Percentiles rank a stretch among this genome's conserved stretches.
phyloP scores from a whole-genome alignment of 2,329 filamentous ascomycete species.

The Fusarium aywerte region DNA sequence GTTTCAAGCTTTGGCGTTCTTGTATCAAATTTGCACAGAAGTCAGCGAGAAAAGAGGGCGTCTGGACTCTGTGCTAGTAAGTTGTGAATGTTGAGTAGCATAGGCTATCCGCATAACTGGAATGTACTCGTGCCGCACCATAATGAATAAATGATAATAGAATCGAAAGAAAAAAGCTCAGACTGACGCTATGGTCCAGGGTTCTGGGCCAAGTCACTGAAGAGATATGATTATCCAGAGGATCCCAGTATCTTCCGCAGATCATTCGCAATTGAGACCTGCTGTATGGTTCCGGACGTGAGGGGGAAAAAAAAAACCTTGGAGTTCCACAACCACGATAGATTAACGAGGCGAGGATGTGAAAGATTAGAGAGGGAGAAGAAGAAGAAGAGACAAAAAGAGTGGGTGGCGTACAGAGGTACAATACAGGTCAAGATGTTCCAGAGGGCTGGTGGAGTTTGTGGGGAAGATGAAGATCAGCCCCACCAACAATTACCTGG shows the following conservation, averaged over 20 bases:
- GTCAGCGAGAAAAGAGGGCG: background rate
- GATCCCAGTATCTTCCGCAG: conserved; percentile 6
- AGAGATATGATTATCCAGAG: background rate
- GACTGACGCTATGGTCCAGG: background rate
- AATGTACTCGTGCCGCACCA: background rate
- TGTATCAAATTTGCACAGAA: conserved; percentile 20
- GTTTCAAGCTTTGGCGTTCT: conserved; percentile 21
- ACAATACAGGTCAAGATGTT: background rate
- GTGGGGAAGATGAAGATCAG: background rate
- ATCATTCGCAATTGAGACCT: background rate
- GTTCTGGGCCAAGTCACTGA: background rate
- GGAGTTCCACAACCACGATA: background rate
- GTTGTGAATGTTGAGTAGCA: background rate
- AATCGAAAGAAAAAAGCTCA: background rate
- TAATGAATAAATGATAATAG: background rate
- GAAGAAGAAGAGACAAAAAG: background rate
- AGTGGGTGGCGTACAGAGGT: background rate
- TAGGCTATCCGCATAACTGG: background rate
- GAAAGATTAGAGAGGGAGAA: background rate
- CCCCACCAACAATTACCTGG: background rate
- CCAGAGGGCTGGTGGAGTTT: background rate
- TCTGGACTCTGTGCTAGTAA: background rate
- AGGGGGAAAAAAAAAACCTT: conserved; percentile 6
- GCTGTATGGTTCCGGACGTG: background rate
- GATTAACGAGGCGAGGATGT: background rate